Evolutionary conservation across 345 rosid species (phyloP).

Genomic region (Passiflora organensis): DNA sequence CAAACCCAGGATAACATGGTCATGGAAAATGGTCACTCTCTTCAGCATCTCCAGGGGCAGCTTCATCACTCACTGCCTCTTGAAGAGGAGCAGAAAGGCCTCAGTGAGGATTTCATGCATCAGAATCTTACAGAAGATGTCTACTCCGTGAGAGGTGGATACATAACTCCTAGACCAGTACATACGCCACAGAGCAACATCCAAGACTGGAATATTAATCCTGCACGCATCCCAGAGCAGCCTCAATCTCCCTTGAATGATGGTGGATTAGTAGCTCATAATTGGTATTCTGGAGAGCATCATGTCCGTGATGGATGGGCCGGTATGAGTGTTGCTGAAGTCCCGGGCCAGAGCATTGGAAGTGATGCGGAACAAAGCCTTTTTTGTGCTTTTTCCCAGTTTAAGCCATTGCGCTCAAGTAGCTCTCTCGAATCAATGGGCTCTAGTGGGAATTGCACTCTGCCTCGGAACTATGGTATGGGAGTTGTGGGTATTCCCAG

Average conservation of each 20-base stretch:
- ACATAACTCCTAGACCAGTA: constrained; percentile 54
- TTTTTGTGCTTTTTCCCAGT: constrained; percentile 59
- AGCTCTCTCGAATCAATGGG: constrained; percentile 39
- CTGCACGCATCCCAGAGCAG: constrained; percentile 43
- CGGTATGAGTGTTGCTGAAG: constrained; percentile 37
- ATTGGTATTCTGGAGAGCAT: constrained; percentile 56
- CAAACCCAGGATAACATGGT: constrained; percentile 45
- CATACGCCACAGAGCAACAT: constrained; percentile 33
- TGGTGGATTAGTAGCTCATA: constrained; percentile 48
- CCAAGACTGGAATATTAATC: constrained; percentile 60
- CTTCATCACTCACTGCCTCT: constrained; percentile 40
- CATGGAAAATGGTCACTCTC: constrained; percentile 44
- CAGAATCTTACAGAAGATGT: constrained; percentile 48
- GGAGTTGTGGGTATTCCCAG: constrained; percentile 40
- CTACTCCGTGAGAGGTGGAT: constrained; percentile 51
- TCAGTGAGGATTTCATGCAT: constrained; percentile 42
- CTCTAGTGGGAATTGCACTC: constrained; percentile 42
- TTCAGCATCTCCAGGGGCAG: constrained; percentile 56
- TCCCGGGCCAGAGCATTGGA: constrained; percentile 40
- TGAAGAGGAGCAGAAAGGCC: constrained; percentile 56
- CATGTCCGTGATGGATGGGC: constrained; percentile 63
- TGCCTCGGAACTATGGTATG: constrained; percentile 57
- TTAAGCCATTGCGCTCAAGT: constrained; percentile 54
- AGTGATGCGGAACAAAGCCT: constrained; percentile 68
- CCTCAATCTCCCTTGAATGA: constrained; percentile 40